Evolutionary conservation across 2,329 filamentous ascomycete species (phyloP), one percentile per base, ranked within the genome.

Genomic region (Trichophyton benhamiae): DNA sequence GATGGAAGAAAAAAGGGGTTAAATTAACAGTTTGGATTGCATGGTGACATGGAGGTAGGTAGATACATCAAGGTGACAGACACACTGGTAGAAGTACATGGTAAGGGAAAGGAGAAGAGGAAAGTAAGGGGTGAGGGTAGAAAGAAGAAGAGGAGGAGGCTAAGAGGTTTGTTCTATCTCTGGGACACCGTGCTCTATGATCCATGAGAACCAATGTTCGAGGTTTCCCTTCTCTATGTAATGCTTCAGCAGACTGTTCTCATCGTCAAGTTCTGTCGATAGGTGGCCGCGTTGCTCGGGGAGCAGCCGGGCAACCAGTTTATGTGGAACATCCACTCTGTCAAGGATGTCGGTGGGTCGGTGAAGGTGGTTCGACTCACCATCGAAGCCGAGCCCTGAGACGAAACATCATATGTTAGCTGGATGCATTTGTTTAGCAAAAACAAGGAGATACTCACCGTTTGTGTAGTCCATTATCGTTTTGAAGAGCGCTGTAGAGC

Each of bases 221-320:
- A 96, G 79, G 42, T 85, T 80, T 62, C 84, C 80, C 71, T 85
- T 85, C 61, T 87, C 82, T 20, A 94, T 78, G 69, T 84, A 84
- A 58, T 80, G 79, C 59, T 79, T 76, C 44, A 96, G 78, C 9
- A 82, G 70, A 63, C 81, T 79, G 69, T 92, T 87, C 74, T 96
- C 91, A 62, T 80, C 79, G 62, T 82, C 78, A 76, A 94, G 87
- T 62, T 89, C 88, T 27, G 85, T 82, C 30, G 86, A 75, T 62
- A 95, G 81, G 62, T 84, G 85, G 62, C 83, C 79, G 62, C 84
- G 81, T 67, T 88, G 81, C 49, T 83, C 81, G 48, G 62, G 74
- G 67, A 17, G 68, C 67, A 57, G 69, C 66, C 25, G 63, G 66
- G 65, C 72, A 65, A 38, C 72, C 33, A 60, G 71, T 64, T 38